These are phyloP conservation scores for Kurtzmaniella cleridarum DNA, from an alignment of 805 yeast genomes.

Conservation along the genomic window DNA sequence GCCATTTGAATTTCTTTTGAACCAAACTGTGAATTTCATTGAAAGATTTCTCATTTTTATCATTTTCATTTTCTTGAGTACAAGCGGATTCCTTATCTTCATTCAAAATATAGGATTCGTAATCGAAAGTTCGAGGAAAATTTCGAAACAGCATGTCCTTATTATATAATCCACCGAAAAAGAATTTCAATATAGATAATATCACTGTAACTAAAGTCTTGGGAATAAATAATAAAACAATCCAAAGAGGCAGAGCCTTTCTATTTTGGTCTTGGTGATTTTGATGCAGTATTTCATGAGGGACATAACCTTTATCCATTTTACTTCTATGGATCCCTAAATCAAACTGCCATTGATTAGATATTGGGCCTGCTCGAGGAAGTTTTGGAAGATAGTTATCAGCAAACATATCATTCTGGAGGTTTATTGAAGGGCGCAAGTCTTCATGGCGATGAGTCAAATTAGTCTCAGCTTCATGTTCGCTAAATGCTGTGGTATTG, in stretches of 20 bases:
- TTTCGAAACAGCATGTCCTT: conserved; percentile 10
- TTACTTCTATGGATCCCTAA: conserved; percentile 33
- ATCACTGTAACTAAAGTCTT: conserved; percentile 40
- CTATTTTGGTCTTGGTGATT: not conserved
- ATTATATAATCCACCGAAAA: conserved; percentile 15
- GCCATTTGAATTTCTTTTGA: conserved; percentile 26
- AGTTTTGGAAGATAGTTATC: conserved; percentile 29
- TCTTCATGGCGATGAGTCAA: conserved; percentile 1
- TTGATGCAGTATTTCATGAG: not conserved
- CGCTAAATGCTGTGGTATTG: conserved; percentile 6
- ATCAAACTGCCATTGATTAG: conserved; percentile 38
- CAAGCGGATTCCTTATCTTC: conserved; percentile 5
- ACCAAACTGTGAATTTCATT: conserved; percentile 25
- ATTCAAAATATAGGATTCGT: conserved; percentile 17
- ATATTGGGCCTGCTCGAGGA: conserved; percentile 35
- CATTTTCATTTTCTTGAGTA: conserved; percentile 2
- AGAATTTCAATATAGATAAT: conserved; percentile 24
- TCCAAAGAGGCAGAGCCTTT: conserved; percentile 25
- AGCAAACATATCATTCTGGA: conserved; percentile 22
- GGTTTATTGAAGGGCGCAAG: conserved; percentile 9
- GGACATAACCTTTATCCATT: conserved; percentile 9
- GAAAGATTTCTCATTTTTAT: conserved; percentile 12
- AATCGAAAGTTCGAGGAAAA: conserved; percentile 23
- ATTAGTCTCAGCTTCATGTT: not conserved
- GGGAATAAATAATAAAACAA: conserved; percentile 54